Base-by-base conservation (phyloP, 1,284 basidiomycete genomes). In the Microbotryomycetes sp. region DNA sequence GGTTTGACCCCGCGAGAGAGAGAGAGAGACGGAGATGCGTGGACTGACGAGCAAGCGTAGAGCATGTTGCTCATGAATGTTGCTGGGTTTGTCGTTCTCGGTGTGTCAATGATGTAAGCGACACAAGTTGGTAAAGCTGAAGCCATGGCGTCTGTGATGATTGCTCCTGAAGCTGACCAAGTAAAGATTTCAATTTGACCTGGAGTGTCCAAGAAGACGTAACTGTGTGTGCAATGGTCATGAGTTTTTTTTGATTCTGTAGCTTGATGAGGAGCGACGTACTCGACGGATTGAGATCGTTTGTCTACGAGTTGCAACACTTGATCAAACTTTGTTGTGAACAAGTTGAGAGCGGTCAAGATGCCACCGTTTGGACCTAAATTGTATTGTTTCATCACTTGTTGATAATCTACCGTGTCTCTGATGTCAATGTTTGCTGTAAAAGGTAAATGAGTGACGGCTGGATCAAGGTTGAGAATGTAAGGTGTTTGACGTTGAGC, bases 51-150 rank as follows among this genome's bases (percentile, higher is more conserved):
- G 82, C 96, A 99, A 0, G 96, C 96, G 73, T 98, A 98, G 54
- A 99, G 82, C 96, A 99, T 99, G 77, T 99, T 99, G 57, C 88
- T 92, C 96, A 98, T 99, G 77, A 99, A 99, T 0, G 96, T 99
- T 6, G 94, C 92, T 0, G 96, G 96, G 0, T 92, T 86, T 0
- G 87, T 87, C 12, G 92, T 94, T 61, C 96, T 83, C 19, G 96
- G 94, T 2, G 96, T 98, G 77, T 99, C 96, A 72, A 99, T 92
- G 63, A 99, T 84, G 75, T 97, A 99, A 14, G 93, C 96, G 45
- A 99, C 86, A 26, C 93, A 89, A 0, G 94, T 89, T 0, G 96
- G 96, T 65, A 97, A 80, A 0, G 92, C 85, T 12, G 89, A 89
- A 0, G 94, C 94, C 31, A 98, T 81, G n/a, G 96, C 90, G 74